Evolutionary conservation across 306 rosid genomes (phyloP).

Genomic region (Biancaea sappan): DNA sequence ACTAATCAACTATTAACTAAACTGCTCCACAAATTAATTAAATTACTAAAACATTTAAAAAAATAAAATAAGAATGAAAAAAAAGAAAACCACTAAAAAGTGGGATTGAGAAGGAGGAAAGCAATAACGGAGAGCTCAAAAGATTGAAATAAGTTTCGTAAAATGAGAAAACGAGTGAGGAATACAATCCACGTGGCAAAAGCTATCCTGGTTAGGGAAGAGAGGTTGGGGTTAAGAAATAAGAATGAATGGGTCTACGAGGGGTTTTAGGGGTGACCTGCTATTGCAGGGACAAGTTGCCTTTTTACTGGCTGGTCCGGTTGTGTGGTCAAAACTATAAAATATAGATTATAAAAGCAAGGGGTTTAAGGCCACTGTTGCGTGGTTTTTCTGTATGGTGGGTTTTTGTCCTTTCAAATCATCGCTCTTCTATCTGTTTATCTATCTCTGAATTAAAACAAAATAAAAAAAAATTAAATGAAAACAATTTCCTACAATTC

Average conservation of each 20-base stretch:
- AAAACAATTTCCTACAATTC: slow-evolving; percentile 10
- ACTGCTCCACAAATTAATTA: no score
- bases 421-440: slow-evolving; percentile 37
- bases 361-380: slow-evolving; percentile 81
- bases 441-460: slow-evolving; percentile 25
- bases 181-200: slow-evolving; percentile 62
- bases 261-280: slow-evolving; percentile 36
- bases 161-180: background rate
- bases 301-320: slow-evolving; percentile 55
- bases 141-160: slow-evolving; percentile 33
- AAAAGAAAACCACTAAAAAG: slow-evolving; percentile 37
- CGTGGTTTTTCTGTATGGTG: slow-evolving; percentile 52
- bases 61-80: background rate
- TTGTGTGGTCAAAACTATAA: slow-evolving; percentile 63
- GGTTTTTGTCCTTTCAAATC: slow-evolving; percentile 45
- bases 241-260: slow-evolving; percentile 49
- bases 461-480: background rate
- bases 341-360: slow-evolving; percentile 21
- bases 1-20: no score
- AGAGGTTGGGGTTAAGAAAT: slow-evolving; percentile 47
- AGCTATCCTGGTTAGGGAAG: background rate
- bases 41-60: background rate
- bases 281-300: slow-evolving; percentile 44
- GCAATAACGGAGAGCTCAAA: background rate
- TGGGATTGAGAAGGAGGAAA: slow-evolving; percentile 23